phyloP scores from a whole-genome alignment of 106 monocot species.

The Acorus calamus region DNA sequence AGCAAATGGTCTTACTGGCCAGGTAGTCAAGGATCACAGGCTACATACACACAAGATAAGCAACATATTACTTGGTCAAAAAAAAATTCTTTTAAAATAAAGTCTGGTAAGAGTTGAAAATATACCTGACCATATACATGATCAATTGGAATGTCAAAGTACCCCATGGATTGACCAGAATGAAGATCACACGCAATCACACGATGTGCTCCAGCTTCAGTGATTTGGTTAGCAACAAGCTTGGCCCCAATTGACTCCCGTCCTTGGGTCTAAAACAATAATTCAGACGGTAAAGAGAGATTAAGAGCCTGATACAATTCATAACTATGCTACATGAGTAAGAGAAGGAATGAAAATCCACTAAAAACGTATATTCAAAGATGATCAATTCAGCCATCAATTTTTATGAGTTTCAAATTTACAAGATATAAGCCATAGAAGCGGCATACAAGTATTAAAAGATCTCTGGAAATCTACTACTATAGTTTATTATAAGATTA shows the following conservation, averaged over 20 bases:
- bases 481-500: too few relatives aligned
- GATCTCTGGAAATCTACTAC: too few relatives aligned
- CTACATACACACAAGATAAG: conserved; percentile 18
- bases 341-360: too few relatives aligned
- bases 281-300: background rate
- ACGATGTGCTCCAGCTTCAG: conserved; percentile 82
- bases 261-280: conserved; percentile 53
- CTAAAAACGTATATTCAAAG: too few relatives aligned
- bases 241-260: conserved; percentile 89
- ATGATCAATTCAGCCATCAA: too few relatives aligned
- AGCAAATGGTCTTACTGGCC: conserved; percentile 82
- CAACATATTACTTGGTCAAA: background rate
- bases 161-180: conserved; percentile 85
- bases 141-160: conserved; percentile 87
- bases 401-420: too few relatives aligned
- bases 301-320: background rate
- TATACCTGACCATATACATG: conserved; percentile 81
- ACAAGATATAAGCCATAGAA: background rate
- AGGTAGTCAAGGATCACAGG: conserved; percentile 90
- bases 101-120: background rate
- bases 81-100: too few relatives aligned
- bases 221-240: conserved; percentile 81
- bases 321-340: too few relatives aligned
- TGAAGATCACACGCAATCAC: conserved; percentile 88
- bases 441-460: background rate